Conservation (phyloP, 1,139 yeast species). For the Yamadazyma epiphylla region DNA sequence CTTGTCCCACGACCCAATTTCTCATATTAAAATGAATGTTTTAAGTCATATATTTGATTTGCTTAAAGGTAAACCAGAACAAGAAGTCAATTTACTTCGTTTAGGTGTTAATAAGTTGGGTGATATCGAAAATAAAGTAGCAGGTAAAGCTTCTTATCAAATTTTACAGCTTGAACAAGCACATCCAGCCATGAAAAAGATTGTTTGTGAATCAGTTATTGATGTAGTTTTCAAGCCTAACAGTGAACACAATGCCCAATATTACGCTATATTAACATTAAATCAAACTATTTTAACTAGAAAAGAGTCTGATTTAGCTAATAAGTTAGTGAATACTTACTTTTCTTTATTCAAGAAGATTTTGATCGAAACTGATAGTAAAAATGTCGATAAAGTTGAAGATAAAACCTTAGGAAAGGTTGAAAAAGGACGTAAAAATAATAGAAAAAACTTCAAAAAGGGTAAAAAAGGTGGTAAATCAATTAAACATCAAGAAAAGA, state of each 20-base stretch:
- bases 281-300: slow-evolving; percentile 89
- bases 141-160: slow-evolving; percentile 83
- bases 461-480: slow-evolving; percentile 80
- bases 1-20: slow-evolving; percentile 86
- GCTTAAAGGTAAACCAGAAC: slow-evolving; percentile 86
- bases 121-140: slow-evolving; percentile 85
- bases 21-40: slow-evolving; percentile 79
- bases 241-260: slow-evolving; percentile 81
- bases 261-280: slow-evolving; percentile 81
- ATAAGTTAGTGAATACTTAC: slow-evolving; percentile 76
- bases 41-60: slow-evolving; percentile 77
- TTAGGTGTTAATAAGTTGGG: slow-evolving; percentile 93
- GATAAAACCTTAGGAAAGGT: slow-evolving; percentile 36
- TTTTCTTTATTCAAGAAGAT: slow-evolving; percentile 83
- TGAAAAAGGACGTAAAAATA: slow-evolving; percentile 52
- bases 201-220: slow-evolving; percentile 73
- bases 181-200: slow-evolving; percentile 93
- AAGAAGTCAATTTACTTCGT: slow-evolving; percentile 85
- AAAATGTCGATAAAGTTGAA: slow-evolving; percentile 20
- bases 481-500: slow-evolving; percentile 59
- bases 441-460: slow-evolving; percentile 45
- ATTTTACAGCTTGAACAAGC: slow-evolving; percentile 79
- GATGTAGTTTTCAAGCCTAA: slow-evolving; percentile 76
- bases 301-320: slow-evolving; percentile 74
- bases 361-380: slow-evolving; percentile 60